Evolutionary conservation across 495 filamentous ascomycete species (phyloP).

Genomic region (Penicillium psychrofluorescens): DNA sequence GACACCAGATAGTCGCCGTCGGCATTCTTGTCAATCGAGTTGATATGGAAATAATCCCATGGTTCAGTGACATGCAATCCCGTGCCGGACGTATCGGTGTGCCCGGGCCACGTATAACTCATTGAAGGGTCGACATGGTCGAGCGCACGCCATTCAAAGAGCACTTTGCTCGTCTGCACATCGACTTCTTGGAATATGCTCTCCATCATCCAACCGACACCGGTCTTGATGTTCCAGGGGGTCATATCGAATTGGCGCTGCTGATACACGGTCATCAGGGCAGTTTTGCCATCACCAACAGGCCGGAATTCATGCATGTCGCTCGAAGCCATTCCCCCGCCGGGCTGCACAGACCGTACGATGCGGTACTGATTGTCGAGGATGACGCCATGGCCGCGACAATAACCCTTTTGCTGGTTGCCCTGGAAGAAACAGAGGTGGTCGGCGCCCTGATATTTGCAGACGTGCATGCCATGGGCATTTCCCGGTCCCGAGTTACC

Average conservation of each 20-base stretch:
- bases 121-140: constrained; percentile 43
- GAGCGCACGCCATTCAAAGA: constrained; percentile 48
- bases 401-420: constrained; percentile 46
- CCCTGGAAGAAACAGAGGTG: constrained; percentile 50
- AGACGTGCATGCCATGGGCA: constrained; percentile 37
- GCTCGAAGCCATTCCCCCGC: constrained; percentile 40
- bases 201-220: constrained; percentile 45
- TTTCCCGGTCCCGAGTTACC: constrained; percentile 33
- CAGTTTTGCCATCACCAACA: constrained; percentile 41
- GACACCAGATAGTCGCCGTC: constrained; percentile 55
- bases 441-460: constrained; percentile 38
- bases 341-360: constrained; percentile 35
- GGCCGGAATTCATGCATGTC: constrained; percentile 47
- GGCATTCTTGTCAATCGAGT: constrained; percentile 52
- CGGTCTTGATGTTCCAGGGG: constrained; percentile 39
- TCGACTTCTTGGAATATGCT: constrained; percentile 46
- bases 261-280: constrained; percentile 50
- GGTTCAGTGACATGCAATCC: constrained; percentile 36
- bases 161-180: constrained; percentile 37
- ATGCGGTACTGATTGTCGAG: constrained; percentile 44
- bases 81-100: constrained; percentile 41
- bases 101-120: constrained; percentile 35
- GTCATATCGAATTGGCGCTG: constrained; percentile 47
- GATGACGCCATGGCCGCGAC: constrained; percentile 46
- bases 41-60: constrained; percentile 62